A percentile compares a stretch with the other conserved stretches of the same genome.
phyloP scores from a whole-genome alignment of 2,329 filamentous ascomycete genomes.

The Thermoascus crustaceus region DNA sequence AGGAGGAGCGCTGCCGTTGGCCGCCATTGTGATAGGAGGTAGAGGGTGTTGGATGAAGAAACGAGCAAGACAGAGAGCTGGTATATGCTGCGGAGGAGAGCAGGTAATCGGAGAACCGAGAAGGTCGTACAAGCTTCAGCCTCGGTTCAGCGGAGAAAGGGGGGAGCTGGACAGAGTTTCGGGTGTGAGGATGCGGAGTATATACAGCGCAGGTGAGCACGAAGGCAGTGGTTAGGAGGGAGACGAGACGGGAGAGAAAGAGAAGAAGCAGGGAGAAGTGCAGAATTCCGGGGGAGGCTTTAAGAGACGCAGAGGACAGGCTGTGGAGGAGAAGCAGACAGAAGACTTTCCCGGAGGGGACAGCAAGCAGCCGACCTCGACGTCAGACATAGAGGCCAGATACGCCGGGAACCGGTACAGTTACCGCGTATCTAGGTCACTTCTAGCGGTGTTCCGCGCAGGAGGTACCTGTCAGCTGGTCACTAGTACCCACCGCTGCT shows the following conservation, averaged over 20 bases:
- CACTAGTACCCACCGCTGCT: slow-evolving; percentile 6
- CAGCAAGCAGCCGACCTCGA: too few relatives aligned
- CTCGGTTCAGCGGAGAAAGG: slow-evolving; percentile 22
- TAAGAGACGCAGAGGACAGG: background rate
- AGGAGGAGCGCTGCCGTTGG: slow-evolving; percentile 43
- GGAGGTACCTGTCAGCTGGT: background rate
- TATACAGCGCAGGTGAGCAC: background rate
- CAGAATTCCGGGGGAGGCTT: background rate
- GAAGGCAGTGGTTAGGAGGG: background rate
- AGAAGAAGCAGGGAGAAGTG: background rate
- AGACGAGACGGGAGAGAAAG: background rate
- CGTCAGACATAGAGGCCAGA: too few relatives aligned
- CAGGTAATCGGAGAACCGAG: slow-evolving; percentile 1
- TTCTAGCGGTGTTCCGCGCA: background rate
- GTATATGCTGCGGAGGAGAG: slow-evolving; percentile 4
- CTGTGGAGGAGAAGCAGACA: background rate
- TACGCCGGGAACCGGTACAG: background rate
- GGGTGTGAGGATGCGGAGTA: slow-evolving; percentile 5
- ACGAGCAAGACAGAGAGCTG: slow-evolving; percentile 2
- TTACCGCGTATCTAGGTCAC: background rate
- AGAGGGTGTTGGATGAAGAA: slow-evolving; percentile 3
- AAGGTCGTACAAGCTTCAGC: slow-evolving; percentile 9
- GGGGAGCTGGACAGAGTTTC: background rate
- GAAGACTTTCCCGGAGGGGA: slow-evolving; percentile 1
- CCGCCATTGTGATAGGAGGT: slow-evolving; percentile 29